Base-by-base conservation (phyloP, 2,329 filamentous ascomycete species). In the Capronia epimyces region DNA sequence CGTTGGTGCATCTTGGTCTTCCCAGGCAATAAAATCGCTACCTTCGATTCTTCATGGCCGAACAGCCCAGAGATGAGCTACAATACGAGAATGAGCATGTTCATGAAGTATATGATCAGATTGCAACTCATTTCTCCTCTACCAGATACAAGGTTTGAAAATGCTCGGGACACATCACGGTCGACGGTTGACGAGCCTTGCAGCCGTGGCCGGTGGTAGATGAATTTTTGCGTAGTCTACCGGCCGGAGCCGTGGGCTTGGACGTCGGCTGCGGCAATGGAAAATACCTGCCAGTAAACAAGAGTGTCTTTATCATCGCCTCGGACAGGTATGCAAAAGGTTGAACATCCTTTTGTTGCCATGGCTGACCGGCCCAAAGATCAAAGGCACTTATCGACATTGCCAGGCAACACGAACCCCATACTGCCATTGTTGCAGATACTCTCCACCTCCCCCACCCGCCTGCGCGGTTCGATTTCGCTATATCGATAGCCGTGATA, bases 181-280 rank as follows among this genome's bases (percentile, higher is more conserved):
- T 29, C 18, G 13, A 39, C 10, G 61, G 58, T 62, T 61, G 40
- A 58, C 49, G 16, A 29, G 29, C 15, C 39, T 50, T 29, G 25
- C 55, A 84, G 81, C 89, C 93, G 55, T 98, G 93, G 93, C 93
- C 93, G 18, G 84, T 94, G 61, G 87, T 97, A 49, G 81, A 89
- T 56, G 74, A 75, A 29, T 97, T 96, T 67, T 78, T 97, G 29
- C 71, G 75, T 43, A 72, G 74, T 25, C 79, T 86, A 42, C 66
- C 76, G 0, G 71, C 82, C 10, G 91, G 90, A 21, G 79, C 87
- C 43, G 71, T 97, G 49, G 93, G 93, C 8, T 76, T 95, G 25
- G 93, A 98, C 69, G 77, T 97, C 50, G 93, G 93, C 54, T 97
- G 93, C 70, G 93, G 93, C 53, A 98, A 98, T 71, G 93, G 93